Evolutionary conservation across 768 basidiomycete genomes (phyloP).

Genomic region (Auricularia sp.): DNA sequence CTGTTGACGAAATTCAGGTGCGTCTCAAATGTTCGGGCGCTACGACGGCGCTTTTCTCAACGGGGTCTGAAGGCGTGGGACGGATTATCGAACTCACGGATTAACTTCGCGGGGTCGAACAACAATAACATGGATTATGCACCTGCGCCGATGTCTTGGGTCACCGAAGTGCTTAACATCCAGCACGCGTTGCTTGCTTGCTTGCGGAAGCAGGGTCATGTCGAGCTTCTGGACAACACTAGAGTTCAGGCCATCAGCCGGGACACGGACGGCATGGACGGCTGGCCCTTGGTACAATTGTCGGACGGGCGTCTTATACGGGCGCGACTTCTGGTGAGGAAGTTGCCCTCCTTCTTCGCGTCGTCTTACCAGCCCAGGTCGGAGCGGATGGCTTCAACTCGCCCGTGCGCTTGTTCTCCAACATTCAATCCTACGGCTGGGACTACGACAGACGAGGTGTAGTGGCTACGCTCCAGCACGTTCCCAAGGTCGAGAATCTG

Average conservation of each 20-base stretch:
- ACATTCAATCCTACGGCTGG: slow-evolving; percentile 85
- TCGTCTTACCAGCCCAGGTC: slow-evolving; percentile 37
- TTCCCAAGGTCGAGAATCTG: slow-evolving; percentile 38
- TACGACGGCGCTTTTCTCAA: not conserved
- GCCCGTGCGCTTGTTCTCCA: slow-evolving; percentile 78
- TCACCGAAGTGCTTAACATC: slow-evolving; percentile 90
- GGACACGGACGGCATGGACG: slow-evolving; percentile 34
- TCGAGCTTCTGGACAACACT: slow-evolving; percentile 60
- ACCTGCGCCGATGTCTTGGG: slow-evolving; percentile 51
- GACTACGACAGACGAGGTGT: slow-evolving; percentile 81
- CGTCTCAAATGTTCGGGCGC: slow-evolving; percentile 8
- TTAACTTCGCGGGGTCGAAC: slow-evolving; percentile 52
- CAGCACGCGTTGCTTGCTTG: slow-evolving; percentile 72
- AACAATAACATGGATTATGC: slow-evolving; percentile 28
- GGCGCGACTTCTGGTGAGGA: slow-evolving; percentile 63
- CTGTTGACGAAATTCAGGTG: slow-evolving; percentile 81
- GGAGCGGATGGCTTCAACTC: slow-evolving; percentile 96
- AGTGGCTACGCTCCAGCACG: slow-evolving; percentile 78
- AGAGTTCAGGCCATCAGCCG: slow-evolving; percentile 62
- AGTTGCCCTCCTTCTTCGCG: not conserved
- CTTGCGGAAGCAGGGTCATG: slow-evolving; percentile 28
- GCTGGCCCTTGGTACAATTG: slow-evolving; percentile 74
- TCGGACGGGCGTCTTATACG: slow-evolving; percentile 56
- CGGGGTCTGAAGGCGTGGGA: slow-evolving; percentile 70
- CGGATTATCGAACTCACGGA: slow-evolving; percentile 70